These are phyloP conservation scores for Actinidia polygama DNA, from an alignment of 179 eudicot genomes.

Conservation along the genomic window DNA sequence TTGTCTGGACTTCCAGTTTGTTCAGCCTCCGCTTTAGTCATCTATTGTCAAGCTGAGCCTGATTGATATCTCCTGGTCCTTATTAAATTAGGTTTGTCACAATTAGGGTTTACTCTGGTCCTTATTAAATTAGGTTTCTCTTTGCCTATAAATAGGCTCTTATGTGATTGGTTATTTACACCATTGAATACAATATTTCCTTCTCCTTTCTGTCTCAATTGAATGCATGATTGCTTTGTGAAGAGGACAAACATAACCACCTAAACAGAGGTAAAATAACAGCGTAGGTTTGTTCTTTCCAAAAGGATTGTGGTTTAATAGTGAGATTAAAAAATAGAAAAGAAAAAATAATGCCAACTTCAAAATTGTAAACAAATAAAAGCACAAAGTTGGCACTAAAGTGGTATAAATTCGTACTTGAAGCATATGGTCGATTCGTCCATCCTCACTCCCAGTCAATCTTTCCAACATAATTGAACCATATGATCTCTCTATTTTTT, in stretches of 20 bases:
- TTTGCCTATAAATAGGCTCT: too few relatives aligned
- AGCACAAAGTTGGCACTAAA: neutral
- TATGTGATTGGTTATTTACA: too few relatives aligned
- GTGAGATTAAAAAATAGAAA: neutral
- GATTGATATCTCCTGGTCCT: too few relatives aligned
- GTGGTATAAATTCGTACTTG: slow-evolving; percentile 54
- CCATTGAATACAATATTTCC: too few relatives aligned
- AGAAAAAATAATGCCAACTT: neutral
- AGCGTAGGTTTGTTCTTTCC: neutral
- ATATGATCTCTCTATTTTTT: slow-evolving; percentile 65
- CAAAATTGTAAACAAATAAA: neutral
- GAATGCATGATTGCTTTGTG: neutral
- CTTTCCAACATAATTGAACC: slow-evolving; percentile 91
- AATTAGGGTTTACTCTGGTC: too few relatives aligned
- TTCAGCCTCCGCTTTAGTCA: too few relatives aligned
- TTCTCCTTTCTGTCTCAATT: neutral
- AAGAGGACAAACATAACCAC: slow-evolving; percentile 1
- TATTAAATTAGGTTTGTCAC: too few relatives aligned
- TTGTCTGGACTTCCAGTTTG: too few relatives aligned
- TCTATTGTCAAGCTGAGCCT: too few relatives aligned
- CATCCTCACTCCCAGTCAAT: slow-evolving; percentile 76
- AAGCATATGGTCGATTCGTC: slow-evolving; percentile 89
- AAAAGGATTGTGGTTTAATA: neutral
- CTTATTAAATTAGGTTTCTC: too few relatives aligned
- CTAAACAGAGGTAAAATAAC: neutral